Evolutionary conservation across 148 eudicot species (phyloP), one percentile per base, ranked within the genome.

Genomic region (Camellia lanceoleosa): DNA sequence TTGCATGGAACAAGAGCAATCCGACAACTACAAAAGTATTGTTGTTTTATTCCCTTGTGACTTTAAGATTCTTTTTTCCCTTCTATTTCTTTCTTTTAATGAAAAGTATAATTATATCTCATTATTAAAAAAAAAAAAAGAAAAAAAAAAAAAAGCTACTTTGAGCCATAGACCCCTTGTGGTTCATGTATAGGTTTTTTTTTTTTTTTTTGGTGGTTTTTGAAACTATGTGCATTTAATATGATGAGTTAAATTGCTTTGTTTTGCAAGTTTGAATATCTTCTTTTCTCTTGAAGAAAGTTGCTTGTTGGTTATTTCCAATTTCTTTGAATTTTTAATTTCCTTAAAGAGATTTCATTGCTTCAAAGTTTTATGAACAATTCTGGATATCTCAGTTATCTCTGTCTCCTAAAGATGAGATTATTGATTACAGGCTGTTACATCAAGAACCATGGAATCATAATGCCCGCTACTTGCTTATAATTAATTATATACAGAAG

Each of bases 381-480:
- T 42, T 67, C 38, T 8, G 6, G 11, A 54, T 30, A 38, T 78
- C 23, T 23, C 74, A 18, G 4, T 59, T 44, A 20, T 15, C 56
- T 75, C 59, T 71, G 63, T 78, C 63, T 78, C 56, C 41, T 78
- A 67, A 68, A 15, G 30, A 15, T 42, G 61, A 42, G 49, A 19
- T 68, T 43, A 13, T 78, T 68, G 12, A 42, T 71, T 85, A 82
- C 90, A 95, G 99, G 89, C 89, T 86, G 88, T 79, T 89, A 84
- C 99, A 83, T 79, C 91, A 82, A 83, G 97, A 95, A 82, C 97
- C 99, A 14, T 95, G 99, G 99, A 93, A 93, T 67, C 80, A 83
- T 66, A 87, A 89, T 84, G 92, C 93, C 43, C 90, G 90, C 60
- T 92, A 93, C 79, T 83, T 93, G 83, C 90, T 95, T 67, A 82